These are phyloP conservation scores for Haematococcus lacustris DNA, from an alignment of 139 green algal species.

Conservation along the genomic window DNA sequence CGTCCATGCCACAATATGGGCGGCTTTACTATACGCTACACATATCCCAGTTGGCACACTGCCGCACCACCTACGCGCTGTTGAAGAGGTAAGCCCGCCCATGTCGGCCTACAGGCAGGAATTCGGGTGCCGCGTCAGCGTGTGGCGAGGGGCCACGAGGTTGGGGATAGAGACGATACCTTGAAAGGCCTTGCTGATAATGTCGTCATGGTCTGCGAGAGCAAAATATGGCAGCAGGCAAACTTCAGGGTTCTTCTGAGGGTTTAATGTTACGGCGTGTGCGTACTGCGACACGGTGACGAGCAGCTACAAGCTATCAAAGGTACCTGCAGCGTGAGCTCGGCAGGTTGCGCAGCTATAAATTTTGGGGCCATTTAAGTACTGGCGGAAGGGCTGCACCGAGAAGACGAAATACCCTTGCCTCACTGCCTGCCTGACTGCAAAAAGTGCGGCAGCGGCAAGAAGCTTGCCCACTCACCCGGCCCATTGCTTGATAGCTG, in stretches of 20 bases:
- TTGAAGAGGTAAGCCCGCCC: slow-evolving; percentile 85
- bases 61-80: slow-evolving; percentile 58
- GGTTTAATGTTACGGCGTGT: too few species aligned
- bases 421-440: not conserved
- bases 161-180: not conserved
- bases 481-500: too few species aligned
- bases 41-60: not conserved
- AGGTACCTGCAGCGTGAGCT: slow-evolving; percentile 37
- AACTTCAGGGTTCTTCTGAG: not conserved
- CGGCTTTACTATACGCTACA: not conserved
- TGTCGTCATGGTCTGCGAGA: slow-evolving; percentile 67
- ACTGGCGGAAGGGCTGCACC: slow-evolving; percentile 2
- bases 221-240: not conserved
- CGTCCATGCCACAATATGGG: not conserved
- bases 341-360: slow-evolving; percentile 76
- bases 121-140: not conserved
- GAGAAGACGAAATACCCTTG: not conserved
- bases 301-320: not conserved
- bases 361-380: slow-evolving; percentile 52
- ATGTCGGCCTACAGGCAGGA: slow-evolving; percentile 48
- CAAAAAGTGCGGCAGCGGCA: not conserved
- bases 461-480: too few species aligned
- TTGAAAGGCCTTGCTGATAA: slow-evolving; percentile 65
- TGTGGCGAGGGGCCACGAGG: not conserved
- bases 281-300: too few species aligned